phyloP scores from a whole-genome alignment of 2,329 filamentous ascomycete species.

The Corinectria fuckeliana region DNA sequence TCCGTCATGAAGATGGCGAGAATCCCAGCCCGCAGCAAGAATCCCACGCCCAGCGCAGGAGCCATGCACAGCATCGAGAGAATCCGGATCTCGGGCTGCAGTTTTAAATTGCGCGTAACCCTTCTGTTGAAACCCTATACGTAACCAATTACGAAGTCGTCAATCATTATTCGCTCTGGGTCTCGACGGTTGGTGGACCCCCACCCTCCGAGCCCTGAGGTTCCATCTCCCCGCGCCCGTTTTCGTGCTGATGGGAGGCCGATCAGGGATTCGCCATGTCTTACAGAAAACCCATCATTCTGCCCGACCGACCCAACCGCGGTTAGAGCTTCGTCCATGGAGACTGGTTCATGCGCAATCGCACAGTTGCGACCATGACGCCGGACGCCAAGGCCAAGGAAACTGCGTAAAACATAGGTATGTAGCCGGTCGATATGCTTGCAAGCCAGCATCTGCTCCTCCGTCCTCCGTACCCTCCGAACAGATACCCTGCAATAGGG shows the following conservation, averaged over 20 bases:
- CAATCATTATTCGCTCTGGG: neutral
- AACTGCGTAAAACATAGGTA: conserved; percentile 68
- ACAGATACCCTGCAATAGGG: conserved; percentile 64
- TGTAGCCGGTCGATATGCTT: conserved; percentile 62
- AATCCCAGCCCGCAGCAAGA: conserved; percentile 6
- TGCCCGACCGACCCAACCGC: neutral
- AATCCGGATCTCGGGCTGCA: conserved; percentile 17
- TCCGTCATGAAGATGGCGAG: conserved; percentile 32
- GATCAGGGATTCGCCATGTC: neutral
- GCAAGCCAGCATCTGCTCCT: conserved; percentile 54
- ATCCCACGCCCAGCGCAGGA: conserved; percentile 3
- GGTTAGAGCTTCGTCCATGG: conserved; percentile 39
- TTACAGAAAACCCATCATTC: conserved; percentile 8
- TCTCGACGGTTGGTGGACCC: neutral
- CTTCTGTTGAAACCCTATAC: conserved; percentile 5
- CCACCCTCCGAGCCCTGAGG: conserved; percentile 1
- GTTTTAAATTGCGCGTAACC: conserved; percentile 1
- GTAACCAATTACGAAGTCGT: conserved; percentile 16
- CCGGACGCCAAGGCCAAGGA: conserved; percentile 56
- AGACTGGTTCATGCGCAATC: conserved; percentile 50
- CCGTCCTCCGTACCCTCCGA: conserved; percentile 63
- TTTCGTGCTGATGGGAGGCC: neutral
- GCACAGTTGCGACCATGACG: conserved; percentile 49
- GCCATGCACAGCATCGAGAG: neutral
- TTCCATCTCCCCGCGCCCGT: conserved; percentile 4